These are phyloP conservation scores for Populus alba DNA, from an alignment of 345 rosid species.

Conservation along the genomic window DNA sequence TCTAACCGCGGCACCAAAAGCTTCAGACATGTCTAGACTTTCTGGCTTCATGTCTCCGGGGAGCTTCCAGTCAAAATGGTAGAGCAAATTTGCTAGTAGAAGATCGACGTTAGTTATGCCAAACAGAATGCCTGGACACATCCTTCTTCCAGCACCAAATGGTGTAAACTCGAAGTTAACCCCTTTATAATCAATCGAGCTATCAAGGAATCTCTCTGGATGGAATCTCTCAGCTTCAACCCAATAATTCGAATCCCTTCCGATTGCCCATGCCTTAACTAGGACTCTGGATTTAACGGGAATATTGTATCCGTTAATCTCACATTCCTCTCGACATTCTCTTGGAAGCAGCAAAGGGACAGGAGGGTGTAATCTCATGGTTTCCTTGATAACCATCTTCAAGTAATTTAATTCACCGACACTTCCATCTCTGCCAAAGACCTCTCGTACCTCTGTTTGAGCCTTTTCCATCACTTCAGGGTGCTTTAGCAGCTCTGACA, in stretches of 20 bases:
- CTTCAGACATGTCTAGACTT: conserved; percentile 28
- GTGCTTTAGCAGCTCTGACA: conserved; percentile 28
- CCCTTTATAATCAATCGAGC: too few relatives aligned
- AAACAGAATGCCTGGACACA: conserved; percentile 30
- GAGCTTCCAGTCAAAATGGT: conserved; percentile 37
- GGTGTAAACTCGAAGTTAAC: conserved; percentile 21
- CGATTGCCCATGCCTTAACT: conserved; percentile 31
- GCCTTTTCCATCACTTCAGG: conserved; percentile 15
- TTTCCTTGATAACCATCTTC: conserved; percentile 26
- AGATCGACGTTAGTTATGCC: conserved; percentile 21
- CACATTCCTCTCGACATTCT: conserved; percentile 20
- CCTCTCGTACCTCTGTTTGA: conserved; percentile 13
- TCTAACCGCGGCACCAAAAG: neutral
- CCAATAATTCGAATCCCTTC: conserved; percentile 32
- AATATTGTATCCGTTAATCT: conserved; percentile 19
- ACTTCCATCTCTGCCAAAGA: neutral
- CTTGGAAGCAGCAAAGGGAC: conserved; percentile 32
- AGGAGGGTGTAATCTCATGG: conserved; percentile 31
- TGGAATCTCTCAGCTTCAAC: conserved; percentile 21
- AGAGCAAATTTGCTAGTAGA: conserved; percentile 21
- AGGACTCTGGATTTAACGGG: conserved; percentile 13
- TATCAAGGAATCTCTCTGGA: conserved; percentile 14
- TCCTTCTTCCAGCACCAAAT: conserved; percentile 38
- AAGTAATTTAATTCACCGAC: neutral
- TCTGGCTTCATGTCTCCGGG: neutral